Evolutionary conservation across 768 basidiomycete species (phyloP), one percentile per base, ranked within the genome.

Genomic region (Kwoniella mangroviensis): DNA sequence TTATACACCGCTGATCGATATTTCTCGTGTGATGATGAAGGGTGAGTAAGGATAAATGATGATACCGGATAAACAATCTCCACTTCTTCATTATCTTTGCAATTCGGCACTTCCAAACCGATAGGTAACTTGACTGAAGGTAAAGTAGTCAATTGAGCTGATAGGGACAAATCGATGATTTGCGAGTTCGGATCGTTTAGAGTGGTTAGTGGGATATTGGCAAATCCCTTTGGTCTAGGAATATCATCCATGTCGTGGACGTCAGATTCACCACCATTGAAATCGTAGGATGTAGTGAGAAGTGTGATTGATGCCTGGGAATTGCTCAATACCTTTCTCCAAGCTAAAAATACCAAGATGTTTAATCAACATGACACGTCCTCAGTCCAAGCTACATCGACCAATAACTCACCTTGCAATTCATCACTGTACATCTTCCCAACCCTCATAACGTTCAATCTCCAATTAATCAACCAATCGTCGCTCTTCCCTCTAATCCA

Each of bases 131-230:
- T 28, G 19, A 58, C 34, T 26, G 19, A 10, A 4, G 58, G 52
- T 19, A 69, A 40, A 11, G 53, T 51, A 11, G 62, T 64, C 6
- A 64, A n/a, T 40, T 67, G 60, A 2, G 53, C 68, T 13, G 55
- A 19, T 17, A 76, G 65, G 10, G 73, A 62, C 24, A 75, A 66
- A 60, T 78, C 75, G 42, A 75, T 65, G 21, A 80, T 68, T 4
- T 61, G 21, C 3, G 77, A 58, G 4, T 63, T 28, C 2, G 72
- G 68, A 63, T 80, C 79, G 43, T 60, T 71, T 12, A 76, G 24
- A 1, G 72, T 45, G 7, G 74, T 62, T 13, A 58, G 43, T 3
- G 73, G 62, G 15, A 73, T 49, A 51, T 73, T 73, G 9, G 68
- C 13, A n/a, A 53, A 43, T 56, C 45, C 57, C 57, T 53, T 28